Evolutionary conservation across 768 basidiomycete species (phyloP).

Genomic region (Wakefieldia striispora): DNA sequence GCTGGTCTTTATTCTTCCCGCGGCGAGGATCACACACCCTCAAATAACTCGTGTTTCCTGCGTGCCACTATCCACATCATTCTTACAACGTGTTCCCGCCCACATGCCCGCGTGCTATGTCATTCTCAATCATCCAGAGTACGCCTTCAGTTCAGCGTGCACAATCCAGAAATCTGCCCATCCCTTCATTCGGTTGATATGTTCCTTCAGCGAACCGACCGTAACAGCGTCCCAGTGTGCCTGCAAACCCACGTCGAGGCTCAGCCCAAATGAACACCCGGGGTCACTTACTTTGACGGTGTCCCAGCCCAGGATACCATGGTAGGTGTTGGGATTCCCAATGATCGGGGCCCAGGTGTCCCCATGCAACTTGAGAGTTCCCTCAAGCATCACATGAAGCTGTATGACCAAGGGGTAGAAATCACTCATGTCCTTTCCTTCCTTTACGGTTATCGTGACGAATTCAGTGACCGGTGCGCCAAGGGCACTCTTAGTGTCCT

Average conservation of each 20-base stretch:
- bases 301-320: constrained; percentile 39
- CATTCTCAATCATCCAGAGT: neutral
- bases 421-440: constrained; percentile 17
- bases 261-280: neutral
- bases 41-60: constrained; percentile 32
- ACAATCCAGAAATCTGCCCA: constrained; percentile 33
- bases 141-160: constrained; percentile 25
- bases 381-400: constrained; percentile 19
- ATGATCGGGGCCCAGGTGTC: constrained; percentile 29
- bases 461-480: constrained; percentile 32
- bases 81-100: constrained; percentile 9
- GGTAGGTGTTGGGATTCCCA: constrained; percentile 16
- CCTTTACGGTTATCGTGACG: constrained; percentile 32
- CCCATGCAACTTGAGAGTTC: constrained; percentile 26
- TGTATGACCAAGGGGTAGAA: constrained; percentile 22
- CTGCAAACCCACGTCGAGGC: constrained; percentile 16
- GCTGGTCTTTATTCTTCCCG: constrained; percentile 30
- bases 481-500: constrained; percentile 17
- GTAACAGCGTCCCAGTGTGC: constrained; percentile 36
- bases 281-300: constrained; percentile 28
- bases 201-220: constrained; percentile 25
- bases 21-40: constrained; percentile 35
- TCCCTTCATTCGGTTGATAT: constrained; percentile 25
- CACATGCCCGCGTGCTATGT: too few relatives aligned
- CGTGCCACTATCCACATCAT: constrained; percentile 24